phyloP scores from a whole-genome alignment of 1,139 yeast genomes.

The Nematodospora anomalae region DNA sequence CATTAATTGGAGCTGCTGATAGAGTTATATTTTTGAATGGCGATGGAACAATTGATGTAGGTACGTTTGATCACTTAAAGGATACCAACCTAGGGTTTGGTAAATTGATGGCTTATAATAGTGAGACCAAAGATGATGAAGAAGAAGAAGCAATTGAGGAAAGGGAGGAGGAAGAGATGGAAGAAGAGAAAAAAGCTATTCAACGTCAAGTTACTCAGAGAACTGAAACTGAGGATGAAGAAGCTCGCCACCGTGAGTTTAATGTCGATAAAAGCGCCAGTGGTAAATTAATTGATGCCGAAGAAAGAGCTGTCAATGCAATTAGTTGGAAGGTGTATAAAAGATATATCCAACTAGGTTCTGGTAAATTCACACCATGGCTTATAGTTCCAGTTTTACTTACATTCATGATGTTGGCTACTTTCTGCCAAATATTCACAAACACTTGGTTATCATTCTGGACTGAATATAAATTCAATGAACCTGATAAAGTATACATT shows the following conservation, averaged over 20 bases:
- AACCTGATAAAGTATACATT: slow-evolving; percentile 59
- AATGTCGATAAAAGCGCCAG: slow-evolving; percentile 25
- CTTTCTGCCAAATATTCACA: slow-evolving; percentile 65
- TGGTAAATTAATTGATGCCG: slow-evolving; percentile 35
- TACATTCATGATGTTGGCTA: slow-evolving; percentile 36
- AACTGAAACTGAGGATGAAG: slow-evolving; percentile 21
- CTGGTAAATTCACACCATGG: slow-evolving; percentile 41
- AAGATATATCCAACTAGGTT: slow-evolving; percentile 56
- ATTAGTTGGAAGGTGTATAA: slow-evolving; percentile 30
- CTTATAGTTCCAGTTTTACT: slow-evolving; percentile 23
- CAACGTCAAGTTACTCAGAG: slow-evolving; percentile 19
- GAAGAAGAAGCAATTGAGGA: slow-evolving; percentile 21
- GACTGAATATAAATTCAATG: slow-evolving; percentile 58
- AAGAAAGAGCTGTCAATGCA: slow-evolving; percentile 43
- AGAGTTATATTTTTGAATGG: slow-evolving; percentile 40
- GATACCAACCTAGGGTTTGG: slow-evolving; percentile 43
- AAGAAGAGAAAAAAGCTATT: slow-evolving; percentile 23
- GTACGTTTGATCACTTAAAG: slow-evolving; percentile 38
- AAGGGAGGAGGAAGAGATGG: slow-evolving; percentile 15
- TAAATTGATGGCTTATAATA: slow-evolving; percentile 49
- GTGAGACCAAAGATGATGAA: slow-evolving; percentile 22
- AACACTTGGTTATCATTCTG: slow-evolving; percentile 87
- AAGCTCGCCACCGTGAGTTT: slow-evolving; percentile 19
- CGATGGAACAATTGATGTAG: slow-evolving; percentile 44
- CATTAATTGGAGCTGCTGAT: slow-evolving; percentile 44